phyloP scores from a whole-genome alignment of 495 filamentous ascomycete species.

The Cudoniella acicularis region DNA sequence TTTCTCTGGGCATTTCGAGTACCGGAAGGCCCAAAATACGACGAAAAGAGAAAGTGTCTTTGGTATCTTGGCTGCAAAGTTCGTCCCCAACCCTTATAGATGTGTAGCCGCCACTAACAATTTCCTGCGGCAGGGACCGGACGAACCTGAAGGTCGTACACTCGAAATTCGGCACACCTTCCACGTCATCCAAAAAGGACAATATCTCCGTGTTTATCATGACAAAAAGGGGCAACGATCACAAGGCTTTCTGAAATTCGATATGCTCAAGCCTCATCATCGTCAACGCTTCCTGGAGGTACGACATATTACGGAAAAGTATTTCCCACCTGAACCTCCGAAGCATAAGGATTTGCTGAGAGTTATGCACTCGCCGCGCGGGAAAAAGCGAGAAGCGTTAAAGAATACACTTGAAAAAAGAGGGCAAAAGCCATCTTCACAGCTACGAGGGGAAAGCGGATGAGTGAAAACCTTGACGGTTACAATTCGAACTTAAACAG shows the following conservation, averaged over 20 bases:
- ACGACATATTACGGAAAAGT: not conserved
- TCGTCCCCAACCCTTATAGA: not conserved
- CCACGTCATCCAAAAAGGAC: not conserved
- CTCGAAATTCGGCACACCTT: not conserved
- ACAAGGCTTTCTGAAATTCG: not conserved
- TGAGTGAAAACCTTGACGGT: no score
- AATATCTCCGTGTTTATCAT: not conserved
- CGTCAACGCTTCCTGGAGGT: conserved; percentile 1
- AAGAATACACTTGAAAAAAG: not conserved
- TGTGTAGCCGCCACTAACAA: not conserved
- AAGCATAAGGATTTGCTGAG: conserved; percentile 1
- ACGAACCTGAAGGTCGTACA: not conserved
- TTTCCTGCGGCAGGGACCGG: not conserved
- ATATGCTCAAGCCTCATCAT: not conserved
- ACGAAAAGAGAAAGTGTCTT: not conserved
- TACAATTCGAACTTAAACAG: no score
- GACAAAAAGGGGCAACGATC: not conserved
- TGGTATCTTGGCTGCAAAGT: conserved; percentile 3
- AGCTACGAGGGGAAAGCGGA: no score
- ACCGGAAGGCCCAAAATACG: not conserved
- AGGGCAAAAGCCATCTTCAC: not conserved
- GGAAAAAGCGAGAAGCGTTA: not conserved
- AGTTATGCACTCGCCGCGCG: not conserved
- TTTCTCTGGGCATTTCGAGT: not conserved
- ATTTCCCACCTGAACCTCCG: not conserved